These are phyloP conservation scores for Fonsecaea nubica DNA, from an alignment of 2,329 filamentous ascomycete species.

Conservation along the genomic window DNA sequence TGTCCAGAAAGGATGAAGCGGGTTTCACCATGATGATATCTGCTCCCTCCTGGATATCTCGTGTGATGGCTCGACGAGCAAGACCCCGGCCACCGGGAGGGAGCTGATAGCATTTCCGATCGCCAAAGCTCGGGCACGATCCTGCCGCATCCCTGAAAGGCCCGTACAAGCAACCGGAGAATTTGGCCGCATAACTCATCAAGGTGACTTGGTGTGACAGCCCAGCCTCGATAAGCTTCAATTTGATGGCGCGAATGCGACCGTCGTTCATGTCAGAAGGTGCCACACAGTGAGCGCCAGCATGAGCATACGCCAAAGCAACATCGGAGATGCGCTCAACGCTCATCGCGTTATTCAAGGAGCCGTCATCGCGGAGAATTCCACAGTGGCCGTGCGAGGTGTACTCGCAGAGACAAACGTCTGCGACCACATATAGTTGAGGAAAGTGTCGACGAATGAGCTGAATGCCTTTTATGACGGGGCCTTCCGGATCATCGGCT, in stretches of 20 bases:
- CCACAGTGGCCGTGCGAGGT: conserved; percentile 98
- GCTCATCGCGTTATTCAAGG: conserved; percentile 88
- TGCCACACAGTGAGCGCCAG: conserved; percentile 94
- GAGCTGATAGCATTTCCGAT: conserved; percentile 95
- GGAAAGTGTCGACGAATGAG: conserved; percentile 85
- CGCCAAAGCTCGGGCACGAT: conserved; percentile 87
- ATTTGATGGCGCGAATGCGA: conserved; percentile 94
- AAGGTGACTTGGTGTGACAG: conserved; percentile 89
- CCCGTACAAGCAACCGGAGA: conserved; percentile 93
- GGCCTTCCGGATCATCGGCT: conserved; percentile 90
- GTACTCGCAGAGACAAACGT: conserved; percentile 98
- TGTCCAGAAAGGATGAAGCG: conserved; percentile 92
- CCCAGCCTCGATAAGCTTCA: conserved; percentile 94
- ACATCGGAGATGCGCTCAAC: conserved; percentile 96
- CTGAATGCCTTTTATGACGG: conserved; percentile 85
- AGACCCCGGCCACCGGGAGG: conserved; percentile 90
- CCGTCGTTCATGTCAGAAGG: conserved; percentile 99
- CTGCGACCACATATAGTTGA: conserved; percentile 85
- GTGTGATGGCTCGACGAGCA: conserved; percentile 83
- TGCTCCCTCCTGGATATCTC: conserved; percentile 91
- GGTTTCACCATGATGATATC: conserved; percentile 99
- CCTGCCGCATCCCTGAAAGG: conserved; percentile 97
- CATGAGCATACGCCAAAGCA: conserved; percentile 95
- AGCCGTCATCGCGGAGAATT: conserved; percentile 90
- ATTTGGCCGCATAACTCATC: conserved; percentile 99